A percentile compares a stretch with the other conserved stretches of the same genome.
These are phyloP conservation scores for Kluyveromyces aestuarii DNA, from an alignment of 805 yeast genomes.

Conservation along the genomic window DNA sequence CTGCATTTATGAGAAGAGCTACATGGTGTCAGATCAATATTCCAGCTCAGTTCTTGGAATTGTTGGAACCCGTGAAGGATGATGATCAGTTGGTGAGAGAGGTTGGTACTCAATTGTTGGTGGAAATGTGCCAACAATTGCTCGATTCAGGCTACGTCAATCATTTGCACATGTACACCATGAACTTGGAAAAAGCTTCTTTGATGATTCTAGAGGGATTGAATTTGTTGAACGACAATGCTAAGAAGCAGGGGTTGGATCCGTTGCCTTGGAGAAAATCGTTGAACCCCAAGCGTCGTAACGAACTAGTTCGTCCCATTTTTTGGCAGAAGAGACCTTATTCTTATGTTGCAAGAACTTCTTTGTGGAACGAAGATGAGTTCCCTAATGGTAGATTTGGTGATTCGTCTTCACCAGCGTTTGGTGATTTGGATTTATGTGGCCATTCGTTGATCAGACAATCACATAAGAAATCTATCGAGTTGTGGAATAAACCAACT, in stretches of 20 bases:
- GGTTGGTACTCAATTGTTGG: constrained; percentile 71
- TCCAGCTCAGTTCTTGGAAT: constrained; percentile 63
- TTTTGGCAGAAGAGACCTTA: constrained; percentile 94
- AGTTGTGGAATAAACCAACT: constrained; percentile 82
- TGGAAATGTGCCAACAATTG: constrained; percentile 72
- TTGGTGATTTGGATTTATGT: constrained; percentile 78
- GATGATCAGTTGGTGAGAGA: constrained; percentile 85
- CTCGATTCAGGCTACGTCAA: constrained; percentile 62
- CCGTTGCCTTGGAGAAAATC: constrained; percentile 86
- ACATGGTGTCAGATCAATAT: constrained; percentile 83
- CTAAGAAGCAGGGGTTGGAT: constrained; percentile 13
- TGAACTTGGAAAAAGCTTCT: constrained; percentile 91
- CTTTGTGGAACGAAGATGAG: constrained; percentile 80
- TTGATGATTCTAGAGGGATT: constrained; percentile 77
- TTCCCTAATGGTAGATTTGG: constrained; percentile 94
- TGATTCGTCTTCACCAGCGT: constrained; percentile 95
- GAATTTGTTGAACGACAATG: constrained; percentile 37
- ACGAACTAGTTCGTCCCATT: constrained; percentile 84
- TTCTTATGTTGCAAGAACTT: constrained; percentile 80
- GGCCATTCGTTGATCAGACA: constrained; percentile 78
- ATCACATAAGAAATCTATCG: constrained; percentile 67
- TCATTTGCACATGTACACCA: constrained; percentile 92
- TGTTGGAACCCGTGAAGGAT: constrained; percentile 73
- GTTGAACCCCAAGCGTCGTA: constrained; percentile 65
- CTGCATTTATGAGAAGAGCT: constrained; percentile 87